phyloP scores from a whole-genome alignment of 805 yeast species.

The Brettanomyces custersianus region DNA sequence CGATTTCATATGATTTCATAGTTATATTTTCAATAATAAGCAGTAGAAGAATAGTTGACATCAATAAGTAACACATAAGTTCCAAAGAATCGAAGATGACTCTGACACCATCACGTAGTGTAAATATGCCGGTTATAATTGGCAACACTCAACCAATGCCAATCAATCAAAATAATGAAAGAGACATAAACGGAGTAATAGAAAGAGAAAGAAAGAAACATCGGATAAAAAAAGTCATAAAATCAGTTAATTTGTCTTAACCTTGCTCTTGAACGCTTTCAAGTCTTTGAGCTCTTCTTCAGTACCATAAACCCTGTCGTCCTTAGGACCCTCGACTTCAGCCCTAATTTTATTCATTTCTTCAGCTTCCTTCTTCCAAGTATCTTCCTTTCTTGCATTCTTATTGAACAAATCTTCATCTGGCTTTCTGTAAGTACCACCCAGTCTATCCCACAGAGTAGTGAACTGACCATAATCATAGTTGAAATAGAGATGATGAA shows the following conservation, averaged over 20 bases:
- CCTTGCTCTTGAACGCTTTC: conserved; percentile 4
- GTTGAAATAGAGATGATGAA: conserved; percentile 94
- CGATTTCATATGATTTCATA: too few species aligned
- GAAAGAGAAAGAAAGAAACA: background rate
- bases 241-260: background rate
- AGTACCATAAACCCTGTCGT: conserved; percentile 63
- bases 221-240: background rate
- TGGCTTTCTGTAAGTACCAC: conserved; percentile 88
- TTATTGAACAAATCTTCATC: conserved; percentile 77
- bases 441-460: conserved; percentile 95
- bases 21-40: too few species aligned
- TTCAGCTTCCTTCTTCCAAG: conserved; percentile 63
- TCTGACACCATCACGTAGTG: too few species aligned
- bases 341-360: conserved; percentile 74
- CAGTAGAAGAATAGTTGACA: too few species aligned
- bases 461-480: conserved; percentile 98
- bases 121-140: too few species aligned
- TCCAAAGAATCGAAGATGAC: too few species aligned
- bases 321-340: conserved; percentile 73
- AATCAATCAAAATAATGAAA: background rate
- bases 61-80: too few species aligned
- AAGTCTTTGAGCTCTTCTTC: conserved; percentile 24
- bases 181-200: background rate
- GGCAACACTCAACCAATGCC: too few species aligned
- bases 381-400: conserved; percentile 44